Percentiles rank a stretch among this genome's conserved stretches.
Evolutionary conservation across 2,329 filamentous ascomycete genomes (phyloP).

Genomic region (Aureobasidium sp.): DNA sequence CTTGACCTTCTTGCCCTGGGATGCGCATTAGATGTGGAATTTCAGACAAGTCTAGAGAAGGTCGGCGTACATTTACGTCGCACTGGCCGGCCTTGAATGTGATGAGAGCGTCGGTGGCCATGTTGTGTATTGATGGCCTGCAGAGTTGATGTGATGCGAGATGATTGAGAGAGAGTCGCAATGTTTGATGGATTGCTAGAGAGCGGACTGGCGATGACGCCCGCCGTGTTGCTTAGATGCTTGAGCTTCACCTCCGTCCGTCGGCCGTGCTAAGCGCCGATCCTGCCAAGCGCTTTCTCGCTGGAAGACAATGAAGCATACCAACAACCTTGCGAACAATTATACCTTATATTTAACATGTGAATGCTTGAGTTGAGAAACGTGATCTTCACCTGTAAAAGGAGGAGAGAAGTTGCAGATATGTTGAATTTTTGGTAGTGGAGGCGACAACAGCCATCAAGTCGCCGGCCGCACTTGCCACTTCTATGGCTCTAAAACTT

Average conservation of each 20-base stretch:
- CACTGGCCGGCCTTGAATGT: slow-evolving; percentile 95
- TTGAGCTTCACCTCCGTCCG: neutral
- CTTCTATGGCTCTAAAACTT: too few species aligned
- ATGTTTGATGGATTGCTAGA: slow-evolving; percentile 5
- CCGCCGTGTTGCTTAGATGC: neutral
- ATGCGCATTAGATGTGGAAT: neutral
- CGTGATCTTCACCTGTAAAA: neutral
- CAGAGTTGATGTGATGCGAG: neutral
- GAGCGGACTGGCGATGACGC: slow-evolving; percentile 3
- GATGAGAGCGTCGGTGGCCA: slow-evolving; percentile 81
- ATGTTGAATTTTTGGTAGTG: neutral
- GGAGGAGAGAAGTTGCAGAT: neutral
- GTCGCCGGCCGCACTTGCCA: neutral
- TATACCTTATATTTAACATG: too few species aligned
- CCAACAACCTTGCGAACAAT: neutral
- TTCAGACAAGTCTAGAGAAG: neutral
- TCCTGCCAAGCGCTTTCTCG: neutral
- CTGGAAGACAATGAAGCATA: too few species aligned
- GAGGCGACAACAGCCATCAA: neutral
- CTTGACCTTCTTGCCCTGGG: slow-evolving; percentile 58
- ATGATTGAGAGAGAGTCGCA: neutral
- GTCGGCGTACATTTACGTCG: slow-evolving; percentile 64
- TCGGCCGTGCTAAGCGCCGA: slow-evolving; percentile 3
- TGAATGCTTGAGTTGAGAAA: neutral
- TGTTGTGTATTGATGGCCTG: slow-evolving; percentile 34